phyloP scores from a whole-genome alignment of 2,329 filamentous ascomycete species.

The Mollisia scopiformis region DNA sequence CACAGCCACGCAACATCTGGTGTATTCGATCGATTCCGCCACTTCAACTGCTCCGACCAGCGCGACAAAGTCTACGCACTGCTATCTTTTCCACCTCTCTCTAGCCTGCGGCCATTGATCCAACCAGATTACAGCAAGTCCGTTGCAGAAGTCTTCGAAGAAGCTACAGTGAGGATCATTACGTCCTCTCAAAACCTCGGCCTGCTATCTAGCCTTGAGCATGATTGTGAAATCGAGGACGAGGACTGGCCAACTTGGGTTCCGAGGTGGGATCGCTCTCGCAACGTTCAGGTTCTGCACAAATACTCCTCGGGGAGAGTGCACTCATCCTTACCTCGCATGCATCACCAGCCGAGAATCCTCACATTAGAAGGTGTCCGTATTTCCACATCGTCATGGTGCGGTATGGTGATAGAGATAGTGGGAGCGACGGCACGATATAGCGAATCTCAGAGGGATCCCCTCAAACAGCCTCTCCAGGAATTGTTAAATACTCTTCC shows the following conservation, averaged over 20 bases:
- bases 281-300: slow-evolving; percentile 8
- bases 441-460: slow-evolving; percentile 3
- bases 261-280: slow-evolving; percentile 15
- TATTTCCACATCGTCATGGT: slow-evolving; percentile 15
- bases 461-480: slow-evolving; percentile 8
- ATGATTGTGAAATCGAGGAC: slow-evolving; percentile 13
- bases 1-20: neutral
- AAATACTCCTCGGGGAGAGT: slow-evolving; percentile 12
- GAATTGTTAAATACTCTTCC: slow-evolving; percentile 12
- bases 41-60: slow-evolving; percentile 10
- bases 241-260: slow-evolving; percentile 14
- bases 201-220: slow-evolving; percentile 12
- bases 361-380: slow-evolving; percentile 10
- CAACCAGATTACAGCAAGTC: slow-evolving; percentile 22
- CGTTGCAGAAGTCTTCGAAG: slow-evolving; percentile 19
- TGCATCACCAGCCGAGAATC: slow-evolving; percentile 4
- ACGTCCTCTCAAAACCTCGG: slow-evolving; percentile 6
- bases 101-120: slow-evolving; percentile 6
- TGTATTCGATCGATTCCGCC: slow-evolving; percentile 8
- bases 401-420: slow-evolving; percentile 5
- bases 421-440: neutral
- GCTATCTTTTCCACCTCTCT: slow-evolving; percentile 13
- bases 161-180: slow-evolving; percentile 15
- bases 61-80: slow-evolving; percentile 15
- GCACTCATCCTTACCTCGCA: slow-evolving; percentile 12